Conservation (phyloP, 345 rosid genomes). For the Anastatica hierochuntica region DNA sequence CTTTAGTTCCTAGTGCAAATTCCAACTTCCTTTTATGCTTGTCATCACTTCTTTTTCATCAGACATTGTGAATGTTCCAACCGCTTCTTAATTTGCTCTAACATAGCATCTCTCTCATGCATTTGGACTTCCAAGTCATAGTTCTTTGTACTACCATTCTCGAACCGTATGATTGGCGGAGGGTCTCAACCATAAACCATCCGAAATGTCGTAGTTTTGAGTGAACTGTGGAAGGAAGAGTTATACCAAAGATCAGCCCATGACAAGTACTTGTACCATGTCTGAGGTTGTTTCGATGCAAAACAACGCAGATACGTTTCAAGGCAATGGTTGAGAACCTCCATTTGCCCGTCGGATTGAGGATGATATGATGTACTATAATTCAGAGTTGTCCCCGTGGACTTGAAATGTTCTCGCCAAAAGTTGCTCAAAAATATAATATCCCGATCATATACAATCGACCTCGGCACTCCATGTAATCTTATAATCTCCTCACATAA, state of each 20-base stretch:
- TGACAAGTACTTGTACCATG: neutral
- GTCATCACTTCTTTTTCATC: neutral
- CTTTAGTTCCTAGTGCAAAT: neutral
- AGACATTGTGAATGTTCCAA: neutral
- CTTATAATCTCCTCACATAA: neutral
- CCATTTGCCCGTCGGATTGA: neutral
- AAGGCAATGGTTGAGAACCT: neutral
- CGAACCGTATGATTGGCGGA: neutral
- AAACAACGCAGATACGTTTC: neutral
- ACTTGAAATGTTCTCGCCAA: neutral
- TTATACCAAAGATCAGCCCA: neutral
- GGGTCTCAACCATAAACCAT: neutral
- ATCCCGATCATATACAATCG: neutral
- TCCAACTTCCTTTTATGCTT: neutral
- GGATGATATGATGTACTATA: neutral
- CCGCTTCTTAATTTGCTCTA: neutral
- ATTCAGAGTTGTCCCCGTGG: neutral
- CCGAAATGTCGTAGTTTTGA: neutral
- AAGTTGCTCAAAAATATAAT: neutral
- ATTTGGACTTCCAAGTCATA: neutral
- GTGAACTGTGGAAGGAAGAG: neutral
- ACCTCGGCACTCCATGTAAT: neutral
- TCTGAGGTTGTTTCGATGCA: neutral
- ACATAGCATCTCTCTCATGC: neutral
- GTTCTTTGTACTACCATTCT: neutral